A percentile compares a stretch with the other conserved stretches of the same genome.
These are phyloP conservation scores for Boletus pseudo-olivaceus DNA, from an alignment of 768 basidiomycete species.

Conservation along the genomic window DNA sequence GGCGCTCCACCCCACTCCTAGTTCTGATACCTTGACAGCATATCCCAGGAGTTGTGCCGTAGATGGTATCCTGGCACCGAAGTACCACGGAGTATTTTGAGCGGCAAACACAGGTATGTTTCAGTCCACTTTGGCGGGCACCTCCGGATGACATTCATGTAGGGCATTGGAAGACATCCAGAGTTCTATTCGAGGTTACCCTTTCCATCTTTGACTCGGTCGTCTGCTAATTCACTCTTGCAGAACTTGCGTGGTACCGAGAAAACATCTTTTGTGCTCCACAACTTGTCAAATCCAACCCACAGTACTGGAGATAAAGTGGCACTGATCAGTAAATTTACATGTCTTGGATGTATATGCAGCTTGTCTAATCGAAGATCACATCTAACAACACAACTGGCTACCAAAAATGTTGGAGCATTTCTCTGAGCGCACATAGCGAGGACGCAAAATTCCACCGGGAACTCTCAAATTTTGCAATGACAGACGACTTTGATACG, in stretches of 20 bases:
- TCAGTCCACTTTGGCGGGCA: neutral
- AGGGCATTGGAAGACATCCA: constrained; percentile 84
- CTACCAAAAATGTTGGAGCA: no score
- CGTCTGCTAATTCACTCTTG: neutral
- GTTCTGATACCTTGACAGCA: neutral
- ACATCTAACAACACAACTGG: no score
- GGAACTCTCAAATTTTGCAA: neutral
- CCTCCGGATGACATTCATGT: neutral
- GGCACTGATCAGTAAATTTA: no score
- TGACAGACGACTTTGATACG: neutral
- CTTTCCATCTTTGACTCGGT: neutral
- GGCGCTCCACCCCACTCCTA: neutral
- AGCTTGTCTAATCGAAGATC: no score
- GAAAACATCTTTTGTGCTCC: neutral
- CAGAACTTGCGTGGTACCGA: neutral
- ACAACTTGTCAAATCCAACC: neutral
- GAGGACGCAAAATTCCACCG: neutral
- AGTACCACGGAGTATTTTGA: constrained; percentile 25
- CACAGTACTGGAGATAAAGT: neutral
- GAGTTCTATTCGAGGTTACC: constrained; percentile 66
- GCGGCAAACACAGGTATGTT: constrained; percentile 56
- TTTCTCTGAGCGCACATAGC: neutral
- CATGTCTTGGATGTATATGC: no score
- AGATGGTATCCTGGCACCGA: constrained; percentile 55
- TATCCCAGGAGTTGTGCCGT: constrained; percentile 60